These are phyloP conservation scores for Trichoderma asperelloides DNA, from an alignment of 495 filamentous ascomycete species.

Conservation along the genomic window DNA sequence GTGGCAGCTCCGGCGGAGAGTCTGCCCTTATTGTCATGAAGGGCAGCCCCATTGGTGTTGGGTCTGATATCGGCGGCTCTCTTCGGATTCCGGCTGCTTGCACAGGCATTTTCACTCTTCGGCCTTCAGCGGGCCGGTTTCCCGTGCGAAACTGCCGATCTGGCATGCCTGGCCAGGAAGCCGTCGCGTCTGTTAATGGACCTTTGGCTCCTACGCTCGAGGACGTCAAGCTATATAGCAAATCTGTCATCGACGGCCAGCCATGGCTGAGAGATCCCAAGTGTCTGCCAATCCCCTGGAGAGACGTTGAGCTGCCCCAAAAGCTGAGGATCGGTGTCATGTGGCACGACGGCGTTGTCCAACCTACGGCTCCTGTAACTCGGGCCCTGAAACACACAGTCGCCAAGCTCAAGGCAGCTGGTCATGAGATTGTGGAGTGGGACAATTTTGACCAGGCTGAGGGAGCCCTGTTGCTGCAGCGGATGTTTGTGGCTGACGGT, in stretches of 20 bases:
- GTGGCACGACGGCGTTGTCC: conserved; percentile 45
- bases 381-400: conserved; percentile 32
- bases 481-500: conserved; percentile 33
- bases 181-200: conserved; percentile 20
- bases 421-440: conserved; percentile 34
- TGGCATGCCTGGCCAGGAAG: conserved; percentile 28
- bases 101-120: conserved; percentile 49
- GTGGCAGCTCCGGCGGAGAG: conserved; percentile 55
- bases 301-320: conserved; percentile 16
- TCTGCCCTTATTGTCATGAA: conserved; percentile 39
- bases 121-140: conserved; percentile 49
- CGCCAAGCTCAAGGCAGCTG: conserved; percentile 24
- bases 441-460: conserved; percentile 29
- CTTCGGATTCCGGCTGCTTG: conserved; percentile 54
- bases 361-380: conserved; percentile 43
- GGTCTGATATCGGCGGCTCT: conserved; percentile 61
- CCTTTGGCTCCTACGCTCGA: conserved; percentile 19
- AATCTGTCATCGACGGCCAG: conserved; percentile 18
- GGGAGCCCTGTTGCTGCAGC: conserved; percentile 25
- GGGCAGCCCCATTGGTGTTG: conserved; percentile 36
- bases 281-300: conserved; percentile 24
- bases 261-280: conserved; percentile 23
- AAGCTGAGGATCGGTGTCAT: conserved; percentile 38
- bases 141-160: conserved; percentile 31
- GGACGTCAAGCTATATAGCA: conserved; percentile 27